A percentile compares a stretch with the other conserved stretches of the same genome.
Evolutionary conservation across 371 early-diverging fungal genomes (phyloP).

Genomic region (Dinochytrium kinnereticum): DNA sequence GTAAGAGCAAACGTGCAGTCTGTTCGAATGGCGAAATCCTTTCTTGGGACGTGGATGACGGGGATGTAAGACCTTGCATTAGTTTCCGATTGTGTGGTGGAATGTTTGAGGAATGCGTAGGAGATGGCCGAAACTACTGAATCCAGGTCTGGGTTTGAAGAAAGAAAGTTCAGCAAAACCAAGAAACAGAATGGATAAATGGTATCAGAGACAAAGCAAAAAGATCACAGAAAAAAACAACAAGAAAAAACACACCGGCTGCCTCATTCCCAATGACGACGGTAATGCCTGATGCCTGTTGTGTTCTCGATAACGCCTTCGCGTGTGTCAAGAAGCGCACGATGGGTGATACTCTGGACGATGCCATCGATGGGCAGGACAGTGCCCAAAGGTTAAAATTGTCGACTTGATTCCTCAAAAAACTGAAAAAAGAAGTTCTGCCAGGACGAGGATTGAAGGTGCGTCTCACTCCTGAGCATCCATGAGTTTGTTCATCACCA

Average conservation of each 20-base stretch:
- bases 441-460: no score
- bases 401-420: no score
- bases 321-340: background rate
- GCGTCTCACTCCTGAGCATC: no score
- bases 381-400: no score
- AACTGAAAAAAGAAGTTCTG: no score
- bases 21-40: slow-evolving; percentile 69
- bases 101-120: slow-evolving; percentile 52
- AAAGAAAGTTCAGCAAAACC: background rate
- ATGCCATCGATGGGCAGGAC: no score
- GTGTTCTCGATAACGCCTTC: background rate
- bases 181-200: background rate
- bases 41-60: slow-evolving; percentile 62
- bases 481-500: no score
- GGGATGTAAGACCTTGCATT: slow-evolving; percentile 52
- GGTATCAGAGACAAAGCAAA: no score
- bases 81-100: background rate
- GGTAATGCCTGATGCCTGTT: slow-evolving; percentile 20
- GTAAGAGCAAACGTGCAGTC: slow-evolving; percentile 62
- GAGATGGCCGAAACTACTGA: slow-evolving; percentile 67
- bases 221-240: slow-evolving; percentile 2
- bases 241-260: slow-evolving; percentile 54
- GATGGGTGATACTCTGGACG: background rate
- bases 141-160: slow-evolving; percentile 63
- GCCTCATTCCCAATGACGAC: slow-evolving; percentile 76